Percentiles rank a stretch among this genome's conserved stretches.
phyloP scores from a whole-genome alignment of 495 filamentous ascomycete genomes.

The Hypoxylon rickii region DNA sequence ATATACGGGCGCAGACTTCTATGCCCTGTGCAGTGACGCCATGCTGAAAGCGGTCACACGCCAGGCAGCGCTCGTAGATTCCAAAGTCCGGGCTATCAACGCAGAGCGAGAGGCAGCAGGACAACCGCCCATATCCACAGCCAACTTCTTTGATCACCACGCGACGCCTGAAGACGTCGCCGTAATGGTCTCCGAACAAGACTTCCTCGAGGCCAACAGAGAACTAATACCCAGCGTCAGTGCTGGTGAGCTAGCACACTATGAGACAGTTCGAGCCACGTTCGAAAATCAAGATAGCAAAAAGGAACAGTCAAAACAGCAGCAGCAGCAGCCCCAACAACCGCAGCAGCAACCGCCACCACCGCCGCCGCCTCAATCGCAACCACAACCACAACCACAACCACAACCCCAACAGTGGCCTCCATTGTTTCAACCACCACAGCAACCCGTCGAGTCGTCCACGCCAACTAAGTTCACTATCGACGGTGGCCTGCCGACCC shows the following conservation, averaged over 20 bases:
- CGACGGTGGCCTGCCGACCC: no score
- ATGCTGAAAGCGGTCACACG: constrained; percentile 98
- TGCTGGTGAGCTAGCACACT: constrained; percentile 89
- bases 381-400: no score
- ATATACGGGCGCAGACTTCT: constrained; percentile 96
- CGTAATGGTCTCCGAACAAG: constrained; percentile 84
- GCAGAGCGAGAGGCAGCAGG: constrained; percentile 43
- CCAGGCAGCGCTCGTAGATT: constrained; percentile 81
- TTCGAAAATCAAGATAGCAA: constrained; percentile 66
- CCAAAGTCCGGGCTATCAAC: constrained; percentile 73
- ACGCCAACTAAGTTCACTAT: no score
- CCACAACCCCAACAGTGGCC: no score
- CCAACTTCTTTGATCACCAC: constrained; percentile 93
- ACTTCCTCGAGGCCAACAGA: constrained; percentile 77
- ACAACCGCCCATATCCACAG: constrained; percentile 65
- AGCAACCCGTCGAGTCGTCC: no score
- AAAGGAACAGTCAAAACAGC: no score
- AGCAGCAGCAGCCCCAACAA: constrained; percentile 48
- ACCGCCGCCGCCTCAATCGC: no score
- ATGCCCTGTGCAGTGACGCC: constrained; percentile 93
- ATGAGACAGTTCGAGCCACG: constrained; percentile 76
- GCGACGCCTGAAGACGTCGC: constrained; percentile 80
- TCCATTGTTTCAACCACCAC: no score
- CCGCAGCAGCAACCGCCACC: constrained; percentile 39
- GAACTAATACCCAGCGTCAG: constrained; percentile 95